Conservation (phyloP, 192 early-diverging fungal genomes). For the Dissophora ornata region DNA sequence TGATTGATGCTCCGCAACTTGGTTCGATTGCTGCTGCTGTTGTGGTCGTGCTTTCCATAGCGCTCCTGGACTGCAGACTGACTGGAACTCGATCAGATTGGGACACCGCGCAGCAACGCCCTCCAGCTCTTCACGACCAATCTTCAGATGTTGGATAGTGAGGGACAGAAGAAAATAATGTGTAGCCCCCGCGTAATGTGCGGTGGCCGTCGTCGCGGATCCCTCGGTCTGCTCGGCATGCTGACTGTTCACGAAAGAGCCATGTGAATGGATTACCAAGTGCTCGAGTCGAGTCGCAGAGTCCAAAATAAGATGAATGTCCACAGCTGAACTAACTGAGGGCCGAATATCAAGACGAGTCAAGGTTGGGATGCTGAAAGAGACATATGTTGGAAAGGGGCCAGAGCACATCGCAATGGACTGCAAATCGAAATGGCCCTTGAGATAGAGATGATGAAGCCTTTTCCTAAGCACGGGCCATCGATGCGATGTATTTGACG, state of each 20-base stretch:
- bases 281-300: slow-evolving; percentile 17
- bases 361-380: slow-evolving; percentile 37
- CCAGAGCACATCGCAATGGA: background rate
- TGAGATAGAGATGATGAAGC: slow-evolving; percentile 17
- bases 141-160: slow-evolving; percentile 45
- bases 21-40: background rate
- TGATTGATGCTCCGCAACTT: too few relatives aligned
- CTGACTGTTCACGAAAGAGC: slow-evolving; percentile 26
- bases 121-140: slow-evolving; percentile 28
- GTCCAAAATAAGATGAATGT: slow-evolving; percentile 42
- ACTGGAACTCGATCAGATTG: slow-evolving; percentile 42
- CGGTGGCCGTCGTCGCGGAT: background rate
- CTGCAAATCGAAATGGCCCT: slow-evolving; percentile 25
- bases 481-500: too few relatives aligned
- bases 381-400: slow-evolving; percentile 2
- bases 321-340: slow-evolving; percentile 19
- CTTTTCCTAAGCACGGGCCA: slow-evolving; percentile 6
- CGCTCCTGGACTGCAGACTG: slow-evolving; percentile 25
- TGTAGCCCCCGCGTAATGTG: background rate
- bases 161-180: slow-evolving; percentile 17
- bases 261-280: slow-evolving; percentile 31
- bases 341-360: slow-evolving; percentile 36
- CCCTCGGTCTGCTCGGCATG: background rate
- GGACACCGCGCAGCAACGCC: slow-evolving; percentile 28
- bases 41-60: slow-evolving; percentile 26